Evolutionary conservation across 108 stramenopile species (phyloP).

Genomic region (Mediolabrus comicus): DNA sequence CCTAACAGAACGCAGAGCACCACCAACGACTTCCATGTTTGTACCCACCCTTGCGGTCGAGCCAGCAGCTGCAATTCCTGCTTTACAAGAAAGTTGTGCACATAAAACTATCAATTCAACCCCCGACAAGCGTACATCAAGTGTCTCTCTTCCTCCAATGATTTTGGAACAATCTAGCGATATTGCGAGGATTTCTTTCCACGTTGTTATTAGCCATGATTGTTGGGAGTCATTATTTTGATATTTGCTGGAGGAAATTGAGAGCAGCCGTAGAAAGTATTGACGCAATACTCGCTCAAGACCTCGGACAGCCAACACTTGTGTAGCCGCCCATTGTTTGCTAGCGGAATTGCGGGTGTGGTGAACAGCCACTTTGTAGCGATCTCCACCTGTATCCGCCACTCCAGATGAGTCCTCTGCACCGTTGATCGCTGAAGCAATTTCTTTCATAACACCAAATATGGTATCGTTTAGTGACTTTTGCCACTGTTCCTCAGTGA

Average conservation of each 20-base stretch:
- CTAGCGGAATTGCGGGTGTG: slow-evolving; percentile 78
- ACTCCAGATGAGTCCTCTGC: not conserved
- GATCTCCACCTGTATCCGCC: not conserved
- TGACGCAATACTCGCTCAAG: slow-evolving; percentile 73
- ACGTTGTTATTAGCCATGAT: slow-evolving; percentile 74
- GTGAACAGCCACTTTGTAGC: slow-evolving; percentile 81
- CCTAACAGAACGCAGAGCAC: slow-evolving; percentile 70
- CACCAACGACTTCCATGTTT: slow-evolving; percentile 90
- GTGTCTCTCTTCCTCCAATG: slow-evolving; percentile 67
- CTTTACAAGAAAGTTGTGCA: slow-evolving; percentile 63
- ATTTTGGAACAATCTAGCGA: slow-evolving; percentile 54
- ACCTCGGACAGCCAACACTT: slow-evolving; percentile 77
- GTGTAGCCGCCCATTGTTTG: slow-evolving; percentile 87
- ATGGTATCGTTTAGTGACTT: slow-evolving; percentile 73
- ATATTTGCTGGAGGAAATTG: slow-evolving; percentile 19
- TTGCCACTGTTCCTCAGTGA: slow-evolving; percentile 77
- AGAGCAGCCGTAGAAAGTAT: slow-evolving; percentile 65
- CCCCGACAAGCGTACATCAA: slow-evolving; percentile 72
- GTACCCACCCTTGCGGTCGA: slow-evolving; percentile 78
- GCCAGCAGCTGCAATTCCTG: slow-evolving; percentile 70
- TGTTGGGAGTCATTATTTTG: slow-evolving; percentile 23
- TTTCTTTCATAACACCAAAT: slow-evolving; percentile 50
- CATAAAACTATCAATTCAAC: slow-evolving; percentile 72
- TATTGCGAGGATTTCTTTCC: slow-evolving; percentile 68
- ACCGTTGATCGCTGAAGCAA: slow-evolving; percentile 22